Percentiles rank a stretch among this genome's conserved stretches.
These are phyloP conservation scores for Lasiosphaeria miniovina DNA, from an alignment of 495 filamentous ascomycete genomes.

Conservation along the genomic window DNA sequence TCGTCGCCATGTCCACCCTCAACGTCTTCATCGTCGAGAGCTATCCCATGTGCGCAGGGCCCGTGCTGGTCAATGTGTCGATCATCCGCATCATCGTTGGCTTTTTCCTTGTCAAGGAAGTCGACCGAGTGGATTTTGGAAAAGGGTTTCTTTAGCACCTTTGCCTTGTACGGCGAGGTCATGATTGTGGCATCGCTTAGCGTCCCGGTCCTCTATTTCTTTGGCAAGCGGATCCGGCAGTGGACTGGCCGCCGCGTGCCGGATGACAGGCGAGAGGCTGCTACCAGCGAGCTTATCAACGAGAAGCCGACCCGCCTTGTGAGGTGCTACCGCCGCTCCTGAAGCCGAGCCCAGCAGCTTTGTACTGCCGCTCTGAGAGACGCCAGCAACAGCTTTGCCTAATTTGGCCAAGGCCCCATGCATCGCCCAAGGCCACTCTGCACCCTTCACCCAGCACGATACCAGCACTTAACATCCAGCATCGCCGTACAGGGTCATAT, in stretches of 20 bases:
- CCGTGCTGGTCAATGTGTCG: conserved; percentile 29
- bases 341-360: background rate
- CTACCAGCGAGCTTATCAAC: background rate
- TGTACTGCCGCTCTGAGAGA: no score
- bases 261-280: background rate
- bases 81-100: conserved; percentile 25
- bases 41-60: conserved; percentile 31
- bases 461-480: no score
- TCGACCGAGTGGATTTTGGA: conserved; percentile 21
- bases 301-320: background rate
- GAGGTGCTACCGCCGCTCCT: background rate
- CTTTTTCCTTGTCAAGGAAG: conserved; percentile 24
- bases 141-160: conserved; percentile 20
- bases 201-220: conserved; percentile 23
- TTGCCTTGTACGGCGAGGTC: conserved; percentile 25
- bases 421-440: no score
- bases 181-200: conserved; percentile 24
- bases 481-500: no score
- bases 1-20: conserved; percentile 20
- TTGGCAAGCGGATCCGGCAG: conserved; percentile 21
- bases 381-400: no score
- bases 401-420: no score
- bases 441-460: no score
- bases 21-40: conserved; percentile 29
- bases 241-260: conserved; percentile 13